A percentile compares a stretch with the other conserved stretches of the same genome.
Conservation (phyloP, 2,329 filamentous ascomycete genomes). For the Cytospora leucostoma region DNA sequence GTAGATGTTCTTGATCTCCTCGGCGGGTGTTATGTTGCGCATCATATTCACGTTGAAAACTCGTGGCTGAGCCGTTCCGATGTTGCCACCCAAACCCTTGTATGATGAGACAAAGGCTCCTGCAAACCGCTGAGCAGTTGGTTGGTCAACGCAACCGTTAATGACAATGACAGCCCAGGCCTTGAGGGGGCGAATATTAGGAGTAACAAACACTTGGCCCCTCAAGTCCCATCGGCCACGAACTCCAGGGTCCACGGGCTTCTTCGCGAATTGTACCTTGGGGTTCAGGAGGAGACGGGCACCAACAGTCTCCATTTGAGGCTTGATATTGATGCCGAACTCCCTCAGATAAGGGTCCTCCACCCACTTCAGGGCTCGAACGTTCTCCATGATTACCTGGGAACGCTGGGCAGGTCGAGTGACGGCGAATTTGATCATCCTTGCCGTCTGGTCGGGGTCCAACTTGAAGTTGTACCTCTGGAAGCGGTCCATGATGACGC, state of each 20-base stretch:
- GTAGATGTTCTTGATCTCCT: slow-evolving; percentile 58
- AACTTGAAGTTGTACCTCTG: slow-evolving; percentile 67
- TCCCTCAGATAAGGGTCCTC: slow-evolving; percentile 69
- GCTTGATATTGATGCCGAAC: slow-evolving; percentile 73
- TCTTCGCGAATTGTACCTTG: slow-evolving; percentile 65
- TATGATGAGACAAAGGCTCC: slow-evolving; percentile 48
- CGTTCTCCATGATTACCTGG: slow-evolving; percentile 65
- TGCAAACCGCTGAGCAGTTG: slow-evolving; percentile 61
- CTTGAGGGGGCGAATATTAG: slow-evolving; percentile 63
- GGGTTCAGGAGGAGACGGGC: slow-evolving; percentile 74
- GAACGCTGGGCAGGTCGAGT: slow-evolving; percentile 72
- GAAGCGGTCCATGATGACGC: slow-evolving; percentile 53
- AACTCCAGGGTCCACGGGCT: slow-evolving; percentile 60
- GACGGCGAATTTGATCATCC: slow-evolving; percentile 94
- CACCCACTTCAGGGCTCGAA: slow-evolving; percentile 67
- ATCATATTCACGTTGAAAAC: slow-evolving; percentile 35
- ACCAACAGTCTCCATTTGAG: slow-evolving; percentile 64
- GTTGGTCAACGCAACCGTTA: slow-evolving; percentile 52
- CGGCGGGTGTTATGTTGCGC: slow-evolving; percentile 44
- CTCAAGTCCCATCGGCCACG: slow-evolving; percentile 85
- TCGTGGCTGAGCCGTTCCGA: slow-evolving; percentile 38
- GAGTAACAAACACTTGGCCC: slow-evolving; percentile 71
- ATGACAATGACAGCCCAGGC: slow-evolving; percentile 77
- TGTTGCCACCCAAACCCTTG: slow-evolving; percentile 51
- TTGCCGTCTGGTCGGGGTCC: slow-evolving; percentile 63